These are phyloP conservation scores for Chamaecyparis obtusa DNA, from an alignment of 75 land plant species.

Conservation along the genomic window DNA sequence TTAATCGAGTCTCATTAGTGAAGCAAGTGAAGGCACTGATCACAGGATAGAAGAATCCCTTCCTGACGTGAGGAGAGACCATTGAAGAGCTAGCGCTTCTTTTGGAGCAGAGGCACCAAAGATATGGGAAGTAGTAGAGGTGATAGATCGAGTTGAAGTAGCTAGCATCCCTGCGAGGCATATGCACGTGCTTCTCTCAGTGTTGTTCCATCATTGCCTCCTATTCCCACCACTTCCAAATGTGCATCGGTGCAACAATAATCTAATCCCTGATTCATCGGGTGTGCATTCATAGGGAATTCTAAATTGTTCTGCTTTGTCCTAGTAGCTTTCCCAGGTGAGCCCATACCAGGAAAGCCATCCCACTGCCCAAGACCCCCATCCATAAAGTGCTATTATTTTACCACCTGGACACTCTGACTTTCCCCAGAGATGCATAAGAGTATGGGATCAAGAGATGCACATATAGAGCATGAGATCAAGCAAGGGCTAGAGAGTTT, in stretches of 20 bases:
- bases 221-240: neutral
- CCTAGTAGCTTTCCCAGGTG: too few relatives aligned
- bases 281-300: too few relatives aligned
- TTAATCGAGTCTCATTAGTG: neutral
- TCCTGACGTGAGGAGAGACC: neutral
- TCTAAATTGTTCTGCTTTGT: too few relatives aligned
- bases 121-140: neutral
- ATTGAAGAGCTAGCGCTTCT: neutral
- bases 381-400: too few relatives aligned
- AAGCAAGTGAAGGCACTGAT: neutral
- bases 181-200: neutral
- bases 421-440: too few relatives aligned
- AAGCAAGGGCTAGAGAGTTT: too few relatives aligned
- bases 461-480: too few relatives aligned
- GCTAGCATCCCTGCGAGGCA: neutral
- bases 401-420: too few relatives aligned
- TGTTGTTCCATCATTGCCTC: neutral
- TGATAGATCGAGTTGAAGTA: neutral
- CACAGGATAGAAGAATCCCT: neutral
- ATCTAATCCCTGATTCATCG: too few relatives aligned
- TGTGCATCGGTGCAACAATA: neutral
- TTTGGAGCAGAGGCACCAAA: neutral
- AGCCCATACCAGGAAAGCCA: too few relatives aligned
- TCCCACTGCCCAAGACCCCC: too few relatives aligned
- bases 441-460: too few relatives aligned